Conservation (phyloP, 805 yeast genomes). For the Suhomyces vadensis region DNA sequence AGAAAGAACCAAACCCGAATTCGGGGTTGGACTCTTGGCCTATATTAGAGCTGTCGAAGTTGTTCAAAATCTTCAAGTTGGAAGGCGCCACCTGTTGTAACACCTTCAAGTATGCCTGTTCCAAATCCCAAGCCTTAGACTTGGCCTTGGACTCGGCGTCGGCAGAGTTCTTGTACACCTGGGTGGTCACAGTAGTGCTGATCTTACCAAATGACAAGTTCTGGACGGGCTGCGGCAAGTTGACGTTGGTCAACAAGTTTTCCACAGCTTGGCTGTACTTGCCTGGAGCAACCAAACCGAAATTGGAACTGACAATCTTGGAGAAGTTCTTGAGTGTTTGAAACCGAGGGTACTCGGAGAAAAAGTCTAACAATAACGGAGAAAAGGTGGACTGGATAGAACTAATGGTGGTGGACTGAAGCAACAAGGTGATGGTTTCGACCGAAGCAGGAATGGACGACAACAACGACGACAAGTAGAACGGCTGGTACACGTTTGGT, state of each 20-base stretch:
- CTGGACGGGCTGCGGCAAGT: conserved; percentile 57
- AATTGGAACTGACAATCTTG: conserved; percentile 55
- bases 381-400: conserved; percentile 47
- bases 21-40: conserved; percentile 66
- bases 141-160: conserved; percentile 37
- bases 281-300: conserved; percentile 48
- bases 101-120: conserved; percentile 75
- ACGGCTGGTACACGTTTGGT: conserved; percentile 73
- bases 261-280: conserved; percentile 44
- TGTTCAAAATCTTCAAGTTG: conserved; percentile 62
- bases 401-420: conserved; percentile 51
- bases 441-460: conserved; percentile 54
- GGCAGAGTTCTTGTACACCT: conserved; percentile 24
- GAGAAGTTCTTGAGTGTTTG: conserved; percentile 49
- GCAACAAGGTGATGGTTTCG: conserved; percentile 59
- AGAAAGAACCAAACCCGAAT: conserved; percentile 78
- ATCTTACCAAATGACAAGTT: conserved; percentile 59
- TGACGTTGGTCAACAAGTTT: conserved; percentile 53
- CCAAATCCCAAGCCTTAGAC: conserved; percentile 54
- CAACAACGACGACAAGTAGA: conserved; percentile 54
- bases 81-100: conserved; percentile 64
- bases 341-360: conserved; percentile 53
- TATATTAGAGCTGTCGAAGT: conserved; percentile 46
- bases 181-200: conserved; percentile 29
- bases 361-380: conserved; percentile 74